Evolutionary conservation across 306 rosid species (phyloP).

Genomic region (Rosa chinensis): DNA sequence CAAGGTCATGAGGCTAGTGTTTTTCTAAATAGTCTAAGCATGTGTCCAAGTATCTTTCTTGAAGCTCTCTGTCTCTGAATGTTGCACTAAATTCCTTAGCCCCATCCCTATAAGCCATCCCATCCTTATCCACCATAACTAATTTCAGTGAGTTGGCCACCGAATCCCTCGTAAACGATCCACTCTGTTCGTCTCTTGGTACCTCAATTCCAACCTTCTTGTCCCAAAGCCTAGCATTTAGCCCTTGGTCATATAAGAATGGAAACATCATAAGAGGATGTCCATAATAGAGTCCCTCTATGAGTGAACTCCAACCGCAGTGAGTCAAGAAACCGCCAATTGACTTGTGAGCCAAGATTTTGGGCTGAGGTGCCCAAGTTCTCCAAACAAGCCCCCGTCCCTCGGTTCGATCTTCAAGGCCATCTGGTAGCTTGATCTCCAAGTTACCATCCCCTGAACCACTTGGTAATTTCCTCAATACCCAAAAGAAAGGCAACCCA

Average conservation of each 20-base stretch:
- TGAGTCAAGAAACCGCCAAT: slow-evolving; percentile 56
- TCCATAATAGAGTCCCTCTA: slow-evolving; percentile 27
- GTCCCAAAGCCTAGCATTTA: slow-evolving; percentile 27
- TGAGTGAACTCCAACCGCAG: slow-evolving; percentile 52
- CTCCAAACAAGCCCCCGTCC: slow-evolving; percentile 43
- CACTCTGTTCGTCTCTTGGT: slow-evolving; percentile 32
- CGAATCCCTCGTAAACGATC: slow-evolving; percentile 25
- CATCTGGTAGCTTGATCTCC: slow-evolving; percentile 37
- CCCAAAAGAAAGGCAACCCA: slow-evolving; percentile 60
- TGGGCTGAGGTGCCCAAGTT: slow-evolving; percentile 56
- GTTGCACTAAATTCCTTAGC: slow-evolving; percentile 26
- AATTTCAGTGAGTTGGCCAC: slow-evolving; percentile 30
- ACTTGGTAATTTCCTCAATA: slow-evolving; percentile 21
- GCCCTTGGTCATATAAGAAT: slow-evolving; percentile 22
- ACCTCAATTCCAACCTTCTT: slow-evolving; percentile 30
- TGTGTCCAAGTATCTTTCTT: slow-evolving; percentile 23
- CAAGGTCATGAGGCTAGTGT: no score
- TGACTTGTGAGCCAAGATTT: slow-evolving; percentile 49
- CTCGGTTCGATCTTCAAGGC: slow-evolving; percentile 45
- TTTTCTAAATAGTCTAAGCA: not conserved
- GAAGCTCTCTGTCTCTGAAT: slow-evolving; percentile 19
- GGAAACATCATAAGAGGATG: slow-evolving; percentile 23
- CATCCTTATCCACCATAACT: slow-evolving; percentile 37
- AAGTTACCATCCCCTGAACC: slow-evolving; percentile 12
- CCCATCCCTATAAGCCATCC: slow-evolving; percentile 28